Conservation (phyloP, 306 rosid genomes). For the Medicago ruthenica region DNA sequence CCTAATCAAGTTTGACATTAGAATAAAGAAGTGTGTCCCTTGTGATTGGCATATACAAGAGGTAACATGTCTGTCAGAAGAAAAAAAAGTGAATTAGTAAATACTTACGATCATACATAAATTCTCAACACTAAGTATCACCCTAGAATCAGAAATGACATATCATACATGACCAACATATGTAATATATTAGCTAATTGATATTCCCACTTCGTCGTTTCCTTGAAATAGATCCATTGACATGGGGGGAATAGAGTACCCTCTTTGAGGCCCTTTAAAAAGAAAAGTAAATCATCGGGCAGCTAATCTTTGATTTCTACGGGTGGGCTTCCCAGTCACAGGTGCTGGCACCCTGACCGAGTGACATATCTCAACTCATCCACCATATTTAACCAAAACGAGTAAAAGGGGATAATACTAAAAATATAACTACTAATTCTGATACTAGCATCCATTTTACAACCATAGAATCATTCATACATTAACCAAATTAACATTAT, state of each 20-base stretch:
- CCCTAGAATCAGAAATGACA: background rate
- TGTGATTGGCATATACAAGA: constrained; percentile 76
- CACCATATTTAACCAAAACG: background rate
- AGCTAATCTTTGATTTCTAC: background rate
- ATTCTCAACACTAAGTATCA: constrained; percentile 23
- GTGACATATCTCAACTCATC: background rate
- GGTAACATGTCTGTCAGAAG: constrained; percentile 64
- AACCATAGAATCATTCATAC: constrained; percentile 9
- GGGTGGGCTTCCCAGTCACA: background rate
- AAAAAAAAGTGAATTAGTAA: constrained; percentile 30
- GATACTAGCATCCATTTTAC: background rate
- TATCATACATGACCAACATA: constrained; percentile 12
- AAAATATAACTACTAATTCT: background rate
- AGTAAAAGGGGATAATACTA: background rate
- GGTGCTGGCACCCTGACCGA: background rate
- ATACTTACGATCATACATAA: constrained; percentile 1
- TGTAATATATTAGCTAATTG: background rate
- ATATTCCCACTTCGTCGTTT: background rate
- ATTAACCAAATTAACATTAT: constrained; percentile 3
- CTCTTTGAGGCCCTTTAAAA: constrained; percentile 1
- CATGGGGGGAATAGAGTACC: background rate
- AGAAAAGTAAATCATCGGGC: background rate
- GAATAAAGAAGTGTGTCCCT: constrained; percentile 91
- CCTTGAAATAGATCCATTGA: background rate
- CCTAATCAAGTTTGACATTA: constrained; percentile 84